These are phyloP conservation scores for Novymonas esmeraldas DNA, from an alignment of 208 protist species.

Conservation along the genomic window DNA sequence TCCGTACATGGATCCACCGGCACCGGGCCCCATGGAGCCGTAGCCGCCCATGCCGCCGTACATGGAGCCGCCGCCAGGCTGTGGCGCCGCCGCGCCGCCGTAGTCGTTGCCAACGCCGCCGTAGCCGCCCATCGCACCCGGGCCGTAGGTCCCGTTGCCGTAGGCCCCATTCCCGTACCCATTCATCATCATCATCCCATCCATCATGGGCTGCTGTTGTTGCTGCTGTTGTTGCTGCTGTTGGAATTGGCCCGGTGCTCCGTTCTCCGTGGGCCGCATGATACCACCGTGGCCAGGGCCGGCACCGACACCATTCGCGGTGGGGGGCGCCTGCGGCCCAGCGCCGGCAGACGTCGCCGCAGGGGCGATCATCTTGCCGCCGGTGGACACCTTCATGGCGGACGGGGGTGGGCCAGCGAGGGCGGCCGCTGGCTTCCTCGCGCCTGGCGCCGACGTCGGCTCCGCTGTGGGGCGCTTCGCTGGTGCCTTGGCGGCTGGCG, in stretches of 20 bases:
- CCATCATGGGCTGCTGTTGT: background rate
- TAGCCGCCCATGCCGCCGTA: slow-evolving; percentile 18
- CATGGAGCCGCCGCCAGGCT: too few relatives aligned
- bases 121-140: slow-evolving; percentile 16
- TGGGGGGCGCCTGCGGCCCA: too few relatives aligned
- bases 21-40: slow-evolving; percentile 24
- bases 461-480: background rate
- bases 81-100: too few relatives aligned
- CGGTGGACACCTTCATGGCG: background rate
- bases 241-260: background rate
- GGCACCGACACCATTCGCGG: background rate
- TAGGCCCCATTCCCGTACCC: background rate
- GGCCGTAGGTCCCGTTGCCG: slow-evolving; percentile 30
- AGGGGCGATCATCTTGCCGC: background rate
- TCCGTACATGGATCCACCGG: too few relatives aligned
- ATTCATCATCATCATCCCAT: background rate
- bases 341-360: background rate
- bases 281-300: background rate
- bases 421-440: background rate
- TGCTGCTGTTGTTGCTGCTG: background rate
- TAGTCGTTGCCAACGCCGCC: slow-evolving; percentile 16
- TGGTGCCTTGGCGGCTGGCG: background rate
- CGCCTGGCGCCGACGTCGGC: background rate
- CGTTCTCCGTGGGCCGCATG: background rate
- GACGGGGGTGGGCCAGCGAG: background rate